Conservation (phyloP, 805 yeast genomes). For the Kuraishia hungarica region DNA sequence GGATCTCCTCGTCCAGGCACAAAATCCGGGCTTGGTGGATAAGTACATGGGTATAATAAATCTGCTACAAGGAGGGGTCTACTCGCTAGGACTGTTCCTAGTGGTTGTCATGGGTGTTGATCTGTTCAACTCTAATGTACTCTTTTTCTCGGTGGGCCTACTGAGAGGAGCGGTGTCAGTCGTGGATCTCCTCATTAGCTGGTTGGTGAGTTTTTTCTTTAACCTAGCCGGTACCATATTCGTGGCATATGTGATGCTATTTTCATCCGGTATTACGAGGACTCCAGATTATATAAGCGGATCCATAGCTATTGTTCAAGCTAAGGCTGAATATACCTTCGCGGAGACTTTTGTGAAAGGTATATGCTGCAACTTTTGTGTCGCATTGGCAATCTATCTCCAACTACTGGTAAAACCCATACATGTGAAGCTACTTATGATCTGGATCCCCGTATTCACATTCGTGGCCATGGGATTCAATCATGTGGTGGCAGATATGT, state of each 20-base stretch:
- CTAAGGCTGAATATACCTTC: constrained; percentile 38
- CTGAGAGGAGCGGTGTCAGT: constrained; percentile 63
- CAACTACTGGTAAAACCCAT: constrained; percentile 74
- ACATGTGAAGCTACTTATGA: constrained; percentile 62
- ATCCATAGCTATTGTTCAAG: constrained; percentile 35
- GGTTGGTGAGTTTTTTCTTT: constrained; percentile 60
- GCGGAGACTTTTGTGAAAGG: constrained; percentile 60
- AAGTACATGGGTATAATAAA: constrained; percentile 44
- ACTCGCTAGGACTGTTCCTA: constrained; percentile 66
- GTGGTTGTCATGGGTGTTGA: constrained; percentile 73
- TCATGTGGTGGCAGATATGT: constrained; percentile 82
- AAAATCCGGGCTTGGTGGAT: constrained; percentile 32
- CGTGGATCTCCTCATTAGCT: constrained; percentile 53
- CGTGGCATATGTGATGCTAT: constrained; percentile 55
- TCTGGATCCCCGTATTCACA: constrained; percentile 63
- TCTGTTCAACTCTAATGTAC: constrained; percentile 63
- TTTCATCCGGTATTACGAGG: constrained; percentile 41
- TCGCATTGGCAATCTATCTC: constrained; percentile 64
- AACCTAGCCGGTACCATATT: constrained; percentile 60
- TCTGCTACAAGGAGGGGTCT: constrained; percentile 51
- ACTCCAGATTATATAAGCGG: constrained; percentile 35
- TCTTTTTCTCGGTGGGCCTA: constrained; percentile 63
- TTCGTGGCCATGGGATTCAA: constrained; percentile 75
- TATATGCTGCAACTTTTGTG: constrained; percentile 72
- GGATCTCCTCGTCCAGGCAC: constrained; percentile 44